Conservation (phyloP, 495 filamentous ascomycete species). For the Sporormia fimetaria region DNA sequence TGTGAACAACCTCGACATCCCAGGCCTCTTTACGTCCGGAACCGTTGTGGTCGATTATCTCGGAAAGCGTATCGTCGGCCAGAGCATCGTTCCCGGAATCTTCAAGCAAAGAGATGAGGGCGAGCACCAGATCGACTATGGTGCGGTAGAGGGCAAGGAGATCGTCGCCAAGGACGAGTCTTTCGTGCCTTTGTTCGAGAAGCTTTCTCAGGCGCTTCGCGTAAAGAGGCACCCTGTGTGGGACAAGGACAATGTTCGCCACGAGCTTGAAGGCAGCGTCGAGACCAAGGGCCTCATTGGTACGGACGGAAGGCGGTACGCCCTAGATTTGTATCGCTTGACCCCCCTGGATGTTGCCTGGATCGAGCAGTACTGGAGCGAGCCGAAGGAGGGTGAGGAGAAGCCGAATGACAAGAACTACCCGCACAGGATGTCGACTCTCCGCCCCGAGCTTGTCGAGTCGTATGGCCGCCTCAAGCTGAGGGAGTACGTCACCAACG, state of each 20-base stretch:
- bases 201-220: slow-evolving; percentile 72
- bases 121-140: slow-evolving; percentile 98
- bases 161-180: slow-evolving; percentile 78
- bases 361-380: slow-evolving; percentile 61
- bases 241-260: slow-evolving; percentile 87
- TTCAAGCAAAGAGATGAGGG: slow-evolving; percentile 97
- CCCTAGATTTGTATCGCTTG: slow-evolving; percentile 88
- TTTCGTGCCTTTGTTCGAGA: slow-evolving; percentile 76
- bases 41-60: slow-evolving; percentile 96
- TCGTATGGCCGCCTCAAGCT: slow-evolving; percentile 72
- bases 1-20: slow-evolving; percentile 94
- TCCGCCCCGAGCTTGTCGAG: slow-evolving; percentile 83
- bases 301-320: slow-evolving; percentile 96
- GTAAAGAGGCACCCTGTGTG: slow-evolving; percentile 95
- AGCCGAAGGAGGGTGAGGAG: slow-evolving; percentile 33
- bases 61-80: slow-evolving; percentile 91
- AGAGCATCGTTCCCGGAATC: slow-evolving; percentile 97
- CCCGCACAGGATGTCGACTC: slow-evolving; percentile 88
- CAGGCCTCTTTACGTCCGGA: slow-evolving; percentile 84
- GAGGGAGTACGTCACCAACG: slow-evolving; percentile 67
- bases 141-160: slow-evolving; percentile 94
- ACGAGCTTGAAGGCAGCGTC: slow-evolving; percentile 88
- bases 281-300: slow-evolving; percentile 96
- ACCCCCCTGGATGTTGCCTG: slow-evolving; percentile 85
- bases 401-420: slow-evolving; percentile 40